Conservation (phyloP, 768 basidiomycete genomes). For the Chalciporus piperatus region DNA sequence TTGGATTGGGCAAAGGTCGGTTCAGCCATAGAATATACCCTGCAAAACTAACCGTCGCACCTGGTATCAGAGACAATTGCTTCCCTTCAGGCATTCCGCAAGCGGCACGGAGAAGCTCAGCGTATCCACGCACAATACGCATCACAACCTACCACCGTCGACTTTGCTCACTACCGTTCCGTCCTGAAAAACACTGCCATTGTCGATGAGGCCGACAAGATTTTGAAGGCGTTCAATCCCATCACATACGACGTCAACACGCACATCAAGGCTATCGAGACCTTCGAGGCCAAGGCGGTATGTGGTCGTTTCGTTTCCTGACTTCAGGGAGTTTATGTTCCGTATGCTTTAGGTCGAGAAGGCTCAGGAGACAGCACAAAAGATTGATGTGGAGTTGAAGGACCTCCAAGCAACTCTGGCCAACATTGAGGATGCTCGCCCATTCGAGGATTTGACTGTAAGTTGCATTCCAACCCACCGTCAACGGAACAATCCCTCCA, state of each 20-base stretch:
- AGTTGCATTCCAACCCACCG: constrained; percentile 27
- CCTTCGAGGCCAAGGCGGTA: constrained; percentile 95
- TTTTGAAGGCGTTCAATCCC: constrained; percentile 86
- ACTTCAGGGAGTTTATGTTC: constrained; percentile 4
- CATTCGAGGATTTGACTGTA: constrained; percentile 95
- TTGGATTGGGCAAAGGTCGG: constrained; percentile 82
- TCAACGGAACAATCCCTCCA: background rate
- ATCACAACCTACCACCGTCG: constrained; percentile 76
- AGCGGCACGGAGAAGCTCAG: constrained; percentile 88
- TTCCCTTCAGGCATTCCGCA: constrained; percentile 92
- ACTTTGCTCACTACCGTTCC: constrained; percentile 89
- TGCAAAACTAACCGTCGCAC: constrained; percentile 1
- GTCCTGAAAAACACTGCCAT: constrained; percentile 90
- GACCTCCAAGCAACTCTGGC: constrained; percentile 90
- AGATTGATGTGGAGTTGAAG: constrained; percentile 89
- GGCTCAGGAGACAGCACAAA: constrained; percentile 84
- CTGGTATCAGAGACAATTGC: constrained; percentile 74
- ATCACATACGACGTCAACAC: constrained; percentile 88
- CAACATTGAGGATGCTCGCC: constrained; percentile 96
- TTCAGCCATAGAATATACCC: background rate
- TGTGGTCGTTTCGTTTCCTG: constrained; percentile 25
- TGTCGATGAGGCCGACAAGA: constrained; percentile 90
- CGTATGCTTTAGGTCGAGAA: constrained; percentile 62
- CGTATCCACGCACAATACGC: constrained; percentile 62
- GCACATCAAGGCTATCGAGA: constrained; percentile 92